Percentiles rank a stretch among this genome's conserved stretches.
Evolutionary conservation across 75 land plant species (phyloP).

Genomic region (Picea glauca): DNA sequence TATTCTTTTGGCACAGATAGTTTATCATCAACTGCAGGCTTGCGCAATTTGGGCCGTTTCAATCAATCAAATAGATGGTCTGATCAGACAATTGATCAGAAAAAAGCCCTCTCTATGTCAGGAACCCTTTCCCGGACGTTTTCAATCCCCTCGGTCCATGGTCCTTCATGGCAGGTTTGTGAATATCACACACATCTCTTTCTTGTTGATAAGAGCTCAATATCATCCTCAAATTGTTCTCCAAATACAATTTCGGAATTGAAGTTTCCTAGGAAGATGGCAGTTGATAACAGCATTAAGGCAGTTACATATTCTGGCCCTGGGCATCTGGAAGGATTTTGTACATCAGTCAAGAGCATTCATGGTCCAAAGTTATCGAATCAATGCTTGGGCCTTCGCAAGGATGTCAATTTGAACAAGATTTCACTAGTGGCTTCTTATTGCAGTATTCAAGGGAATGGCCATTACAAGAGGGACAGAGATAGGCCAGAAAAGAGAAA

Average conservation of each 20-base stretch:
- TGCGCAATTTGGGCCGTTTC: conserved; percentile 11
- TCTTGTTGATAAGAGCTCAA: neutral
- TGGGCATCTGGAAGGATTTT: neutral
- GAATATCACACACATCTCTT: conserved; percentile 31
- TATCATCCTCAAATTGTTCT: conserved; percentile 10
- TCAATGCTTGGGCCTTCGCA: neutral
- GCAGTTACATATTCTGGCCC: neutral
- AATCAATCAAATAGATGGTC: conserved; percentile 16
- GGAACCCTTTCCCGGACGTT: conserved; percentile 56
- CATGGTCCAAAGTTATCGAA: too few relatives aligned
- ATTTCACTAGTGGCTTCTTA: neutral
- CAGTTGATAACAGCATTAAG: neutral
- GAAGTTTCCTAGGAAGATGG: neutral
- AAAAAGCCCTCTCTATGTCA: conserved; percentile 39
- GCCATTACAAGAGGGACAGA: conserved; percentile 16
- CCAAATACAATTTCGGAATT: neutral
- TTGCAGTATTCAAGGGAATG: conserved; percentile 9
- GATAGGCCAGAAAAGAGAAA: conserved; percentile 30
- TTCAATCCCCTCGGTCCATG: conserved; percentile 56
- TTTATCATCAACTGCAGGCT: conserved; percentile 11
- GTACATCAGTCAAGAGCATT: too few relatives aligned
- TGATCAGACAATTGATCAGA: conserved; percentile 7
- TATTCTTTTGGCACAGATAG: conserved; percentile 12
- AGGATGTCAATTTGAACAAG: neutral
- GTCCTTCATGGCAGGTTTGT: conserved; percentile 51